Evolutionary conservation across 192 early-diverging fungal species (phyloP).

Genomic region (Thamnidium elegans): DNA sequence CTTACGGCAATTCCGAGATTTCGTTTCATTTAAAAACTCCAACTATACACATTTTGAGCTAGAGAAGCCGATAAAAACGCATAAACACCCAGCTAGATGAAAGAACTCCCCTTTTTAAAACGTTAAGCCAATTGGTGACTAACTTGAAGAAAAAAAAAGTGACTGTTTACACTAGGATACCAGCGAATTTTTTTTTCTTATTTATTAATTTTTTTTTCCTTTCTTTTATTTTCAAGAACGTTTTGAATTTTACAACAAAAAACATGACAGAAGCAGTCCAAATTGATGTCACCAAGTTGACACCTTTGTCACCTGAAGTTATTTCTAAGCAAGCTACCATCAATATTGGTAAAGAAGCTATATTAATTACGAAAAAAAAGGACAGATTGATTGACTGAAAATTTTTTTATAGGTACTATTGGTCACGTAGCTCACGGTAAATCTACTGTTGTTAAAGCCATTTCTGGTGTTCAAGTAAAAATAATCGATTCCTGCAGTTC

Average conservation of each 20-base stretch:
- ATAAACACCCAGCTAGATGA: too few relatives aligned
- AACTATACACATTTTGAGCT: too few relatives aligned
- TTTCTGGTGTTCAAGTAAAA: conserved; percentile 86
- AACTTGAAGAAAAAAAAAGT: too few relatives aligned
- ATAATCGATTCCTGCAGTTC: neutral
- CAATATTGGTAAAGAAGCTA: conserved; percentile 86
- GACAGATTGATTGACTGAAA: neutral
- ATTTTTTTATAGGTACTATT: conserved; percentile 75
- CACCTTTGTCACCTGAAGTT: conserved; percentile 89
- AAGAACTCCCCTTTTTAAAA: too few relatives aligned
- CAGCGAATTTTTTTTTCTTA: neutral
- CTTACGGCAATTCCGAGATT: too few relatives aligned
- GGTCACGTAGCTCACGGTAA: conserved; percentile 99
- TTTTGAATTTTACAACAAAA: neutral
- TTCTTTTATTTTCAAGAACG: neutral
- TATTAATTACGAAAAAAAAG: neutral
- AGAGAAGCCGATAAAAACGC: too few relatives aligned
- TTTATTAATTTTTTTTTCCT: neutral
- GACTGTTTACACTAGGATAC: too few relatives aligned
- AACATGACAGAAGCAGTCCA: conserved; percentile 1
- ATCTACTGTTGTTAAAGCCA: conserved; percentile 98
- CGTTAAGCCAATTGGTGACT: too few relatives aligned
- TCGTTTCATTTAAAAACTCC: too few relatives aligned
- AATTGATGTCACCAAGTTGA: conserved; percentile 50
- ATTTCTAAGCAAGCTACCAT: conserved; percentile 98